Evolutionary conservation across 768 basidiomycete genomes (phyloP), one percentile per base, ranked within the genome.

Genomic region (Symmetrospora coprosmae): DNA sequence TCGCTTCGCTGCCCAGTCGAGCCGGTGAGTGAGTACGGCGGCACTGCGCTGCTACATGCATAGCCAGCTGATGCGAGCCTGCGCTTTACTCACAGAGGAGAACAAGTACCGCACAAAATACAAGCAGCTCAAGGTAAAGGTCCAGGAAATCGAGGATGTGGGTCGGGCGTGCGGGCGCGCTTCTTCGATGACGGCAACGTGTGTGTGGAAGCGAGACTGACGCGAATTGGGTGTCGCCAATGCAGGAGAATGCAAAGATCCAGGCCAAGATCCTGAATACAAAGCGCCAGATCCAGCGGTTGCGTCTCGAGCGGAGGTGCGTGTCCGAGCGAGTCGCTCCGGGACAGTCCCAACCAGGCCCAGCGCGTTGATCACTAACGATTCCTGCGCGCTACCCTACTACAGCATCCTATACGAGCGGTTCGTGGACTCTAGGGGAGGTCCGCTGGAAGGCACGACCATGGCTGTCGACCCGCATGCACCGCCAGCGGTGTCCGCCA

Each of bases 231-330:
- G n/a, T n/a, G n/a, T n/a, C n/a, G n/a, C n/a, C n/a, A 30, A 17
- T 68, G 39, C 69, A 89, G 87, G 86, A 88, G 73, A 89, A 89
- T 73, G 87, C 88, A 77, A 86, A 83, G 73, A 78, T 89, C 61
- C 80, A 84, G 70, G 81, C 82, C 77, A 85, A 86, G 72, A 80
- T 87, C 35, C 75, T 86, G 28, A 78, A 82, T 70, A 81, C 86
- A 30, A 87, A 85, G 73, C 81, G 82, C 67, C 83, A 80, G 68
- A 86, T 89, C 40, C 85, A 86, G 71, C 78, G 87, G 39, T 84
- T 87, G 80, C 84, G 86, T 73, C 76, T 89, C 60, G 87, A 89
- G 74, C 77, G 87, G 75, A 85, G 86, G 87, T 88, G 68, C 76
- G 86, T 81, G 61, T 63, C 55, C 11, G 33, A 4, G 33, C 40